Evolutionary conservation across 2,329 filamentous ascomycete species (phyloP), one percentile per base, ranked within the genome.

Genomic region (Claviceps monticola): DNA sequence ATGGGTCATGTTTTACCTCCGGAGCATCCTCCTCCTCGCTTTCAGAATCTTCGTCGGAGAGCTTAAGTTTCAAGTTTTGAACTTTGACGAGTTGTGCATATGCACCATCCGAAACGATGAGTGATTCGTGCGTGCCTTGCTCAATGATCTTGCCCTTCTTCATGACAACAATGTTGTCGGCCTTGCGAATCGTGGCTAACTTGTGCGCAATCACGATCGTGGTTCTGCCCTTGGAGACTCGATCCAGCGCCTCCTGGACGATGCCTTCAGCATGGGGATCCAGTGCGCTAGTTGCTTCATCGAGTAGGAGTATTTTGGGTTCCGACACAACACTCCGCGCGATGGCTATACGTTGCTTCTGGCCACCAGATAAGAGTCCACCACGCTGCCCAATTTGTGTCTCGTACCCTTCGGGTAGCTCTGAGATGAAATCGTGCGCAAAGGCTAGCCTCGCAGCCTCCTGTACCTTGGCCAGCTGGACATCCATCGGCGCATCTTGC

Each of bases 141-240:
- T 83, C 80, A 8, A 79, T 67, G 51, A 83, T 73, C 17, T 64
- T 68, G 8, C 76, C 76, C 3, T 70, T 66, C 5, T 79, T 75
- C 58, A 84, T 79, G 0, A 83, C 78, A 55, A 76, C 80, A 39
- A 83, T 84, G 3, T 71, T 63, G 60, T 82, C 76, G 0, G 76
- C 77, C 53, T 81, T 72, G 68, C 95, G 91, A 68, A 96, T 95
- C 0, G 90, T 96, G 2, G 86, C 91, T 4, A 96, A 74, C 42
- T 90, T 80, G 68, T 96, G 90, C 0, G 90, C 90, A 60, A 96
- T 95, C 45, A 86, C 90, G 64, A 96, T 95, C 3, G 90, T 96
- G 0, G 90, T 96, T 66, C 90, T 93, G 61, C 85, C 84, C 34
- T 95, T 80, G 21, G 95, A 76, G 41, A 80, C 80, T 57, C 79